Evolutionary conservation across 108 stramenopile genomes (phyloP).

Genomic region (Cyclostephanos tholiformis): DNA sequence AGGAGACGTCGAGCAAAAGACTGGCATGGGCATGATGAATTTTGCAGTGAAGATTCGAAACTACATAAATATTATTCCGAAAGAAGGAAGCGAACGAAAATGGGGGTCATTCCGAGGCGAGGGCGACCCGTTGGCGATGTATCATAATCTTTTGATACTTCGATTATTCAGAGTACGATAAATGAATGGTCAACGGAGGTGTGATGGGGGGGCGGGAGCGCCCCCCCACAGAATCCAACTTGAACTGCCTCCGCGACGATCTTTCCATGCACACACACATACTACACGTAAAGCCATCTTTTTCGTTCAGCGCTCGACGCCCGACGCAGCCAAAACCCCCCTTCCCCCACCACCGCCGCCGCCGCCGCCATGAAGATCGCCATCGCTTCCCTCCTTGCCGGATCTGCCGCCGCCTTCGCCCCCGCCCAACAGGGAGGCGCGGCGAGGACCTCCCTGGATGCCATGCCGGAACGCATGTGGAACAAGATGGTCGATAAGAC

Average conservation of each 20-base stretch:
- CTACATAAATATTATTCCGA: too few relatives aligned
- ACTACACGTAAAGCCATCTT: neutral
- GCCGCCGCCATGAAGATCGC: slow-evolving; percentile 76
- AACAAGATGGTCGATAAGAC: slow-evolving; percentile 89
- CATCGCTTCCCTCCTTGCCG: slow-evolving; percentile 73
- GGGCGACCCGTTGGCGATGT: too few relatives aligned
- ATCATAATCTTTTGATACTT: too few relatives aligned
- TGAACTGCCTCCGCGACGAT: neutral
- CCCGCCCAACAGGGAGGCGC: slow-evolving; percentile 51
- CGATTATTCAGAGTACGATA: too few relatives aligned
- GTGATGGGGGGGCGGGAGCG: neutral
- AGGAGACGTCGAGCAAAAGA: too few relatives aligned
- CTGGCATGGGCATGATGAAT: too few relatives aligned
- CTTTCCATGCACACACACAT: too few relatives aligned
- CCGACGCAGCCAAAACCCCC: neutral
- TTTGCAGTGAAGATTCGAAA: too few relatives aligned
- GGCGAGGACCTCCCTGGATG: slow-evolving; percentile 58
- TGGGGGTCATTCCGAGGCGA: too few relatives aligned
- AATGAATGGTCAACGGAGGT: too few relatives aligned
- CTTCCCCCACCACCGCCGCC: neutral
- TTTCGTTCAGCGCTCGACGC: neutral
- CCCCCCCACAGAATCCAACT: neutral
- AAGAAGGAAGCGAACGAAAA: too few relatives aligned
- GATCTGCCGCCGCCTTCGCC: slow-evolving; percentile 81
- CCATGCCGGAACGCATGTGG: slow-evolving; percentile 87